phyloP scores from a whole-genome alignment of 2,329 filamentous ascomycete species.

The Fusarium nanum region DNA sequence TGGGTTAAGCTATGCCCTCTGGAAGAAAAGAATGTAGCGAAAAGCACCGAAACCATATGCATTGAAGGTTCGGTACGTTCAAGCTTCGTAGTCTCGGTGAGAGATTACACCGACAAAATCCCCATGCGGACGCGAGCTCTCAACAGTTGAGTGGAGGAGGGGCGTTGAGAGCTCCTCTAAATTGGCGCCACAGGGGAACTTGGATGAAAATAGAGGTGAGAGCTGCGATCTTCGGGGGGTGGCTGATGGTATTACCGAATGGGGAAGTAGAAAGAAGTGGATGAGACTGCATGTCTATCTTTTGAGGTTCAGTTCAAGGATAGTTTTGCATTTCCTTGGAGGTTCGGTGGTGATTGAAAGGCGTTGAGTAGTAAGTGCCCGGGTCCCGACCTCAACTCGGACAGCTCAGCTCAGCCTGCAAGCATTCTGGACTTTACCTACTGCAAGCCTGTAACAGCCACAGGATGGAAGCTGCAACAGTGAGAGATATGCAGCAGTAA shows the following conservation, averaged over 20 bases:
- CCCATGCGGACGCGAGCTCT: constrained; percentile 28
- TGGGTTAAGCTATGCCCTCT: background rate
- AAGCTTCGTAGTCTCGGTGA: constrained; percentile 26
- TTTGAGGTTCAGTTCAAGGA: background rate
- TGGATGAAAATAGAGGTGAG: constrained; percentile 19
- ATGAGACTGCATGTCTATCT: constrained; percentile 10
- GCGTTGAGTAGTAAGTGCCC: constrained; percentile 5
- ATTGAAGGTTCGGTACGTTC: background rate
- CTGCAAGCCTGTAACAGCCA: background rate
- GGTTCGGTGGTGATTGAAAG: background rate
- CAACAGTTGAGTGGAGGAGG: constrained; percentile 40
- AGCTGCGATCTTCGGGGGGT: constrained; percentile 26
- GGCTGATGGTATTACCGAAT: constrained; percentile 18
- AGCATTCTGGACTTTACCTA: background rate
- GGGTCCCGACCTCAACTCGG: too few relatives aligned
- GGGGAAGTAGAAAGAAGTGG: constrained; percentile 2
- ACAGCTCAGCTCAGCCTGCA: constrained; percentile 10
- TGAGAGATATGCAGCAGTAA: background rate
- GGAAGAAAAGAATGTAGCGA: too few relatives aligned
- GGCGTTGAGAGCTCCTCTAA: constrained; percentile 31
- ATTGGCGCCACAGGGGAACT: constrained; percentile 28
- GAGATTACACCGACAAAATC: constrained; percentile 35
- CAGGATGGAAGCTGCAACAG: background rate
- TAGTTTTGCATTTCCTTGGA: background rate
- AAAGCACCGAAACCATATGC: too few relatives aligned